Evolutionary conservation across 495 filamentous ascomycete species (phyloP).

Genomic region (Tetracladium setigerum): DNA sequence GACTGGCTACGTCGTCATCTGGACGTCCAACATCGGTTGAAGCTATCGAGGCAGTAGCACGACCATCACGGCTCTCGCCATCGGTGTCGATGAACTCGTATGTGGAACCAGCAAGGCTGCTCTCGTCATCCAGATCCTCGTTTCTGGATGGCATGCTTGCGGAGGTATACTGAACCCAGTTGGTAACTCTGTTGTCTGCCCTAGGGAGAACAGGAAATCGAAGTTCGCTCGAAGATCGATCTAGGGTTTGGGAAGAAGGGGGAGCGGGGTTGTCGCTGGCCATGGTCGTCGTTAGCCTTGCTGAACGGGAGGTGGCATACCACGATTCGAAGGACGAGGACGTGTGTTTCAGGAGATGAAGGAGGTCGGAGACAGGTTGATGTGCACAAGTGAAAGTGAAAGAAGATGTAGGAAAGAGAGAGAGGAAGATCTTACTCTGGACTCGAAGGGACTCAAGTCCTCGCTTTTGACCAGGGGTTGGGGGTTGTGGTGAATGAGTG

Average conservation of each 20-base stretch:
- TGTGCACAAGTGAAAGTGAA: neutral
- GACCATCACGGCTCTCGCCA: slow-evolving; percentile 34
- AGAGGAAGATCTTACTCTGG: neutral
- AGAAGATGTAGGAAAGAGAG: neutral
- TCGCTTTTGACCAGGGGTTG: too few species aligned
- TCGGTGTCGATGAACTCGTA: slow-evolving; percentile 48
- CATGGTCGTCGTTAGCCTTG: slow-evolving; percentile 22
- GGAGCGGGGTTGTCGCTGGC: slow-evolving; percentile 8
- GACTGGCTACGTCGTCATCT: slow-evolving; percentile 45
- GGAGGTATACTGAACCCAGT: slow-evolving; percentile 43
- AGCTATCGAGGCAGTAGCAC: slow-evolving; percentile 42
- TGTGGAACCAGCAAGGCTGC: slow-evolving; percentile 45
- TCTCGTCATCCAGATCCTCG: slow-evolving; percentile 30
- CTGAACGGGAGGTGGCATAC: neutral
- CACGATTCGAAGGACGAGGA: slow-evolving; percentile 8
- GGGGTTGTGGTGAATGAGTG: too few species aligned
- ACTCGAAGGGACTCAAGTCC: neutral
- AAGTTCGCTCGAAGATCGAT: slow-evolving; percentile 19
- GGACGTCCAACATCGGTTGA: slow-evolving; percentile 37
- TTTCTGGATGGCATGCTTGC: slow-evolving; percentile 37
- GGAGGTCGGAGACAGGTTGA: neutral
- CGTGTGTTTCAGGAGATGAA: slow-evolving; percentile 5
- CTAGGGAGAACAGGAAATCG: slow-evolving; percentile 39
- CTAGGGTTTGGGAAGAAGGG: slow-evolving; percentile 2
- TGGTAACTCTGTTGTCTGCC: slow-evolving; percentile 39